These are phyloP conservation scores for Dalechampia spathulata DNA, from an alignment of 441 rosid genomes.

Conservation along the genomic window DNA sequence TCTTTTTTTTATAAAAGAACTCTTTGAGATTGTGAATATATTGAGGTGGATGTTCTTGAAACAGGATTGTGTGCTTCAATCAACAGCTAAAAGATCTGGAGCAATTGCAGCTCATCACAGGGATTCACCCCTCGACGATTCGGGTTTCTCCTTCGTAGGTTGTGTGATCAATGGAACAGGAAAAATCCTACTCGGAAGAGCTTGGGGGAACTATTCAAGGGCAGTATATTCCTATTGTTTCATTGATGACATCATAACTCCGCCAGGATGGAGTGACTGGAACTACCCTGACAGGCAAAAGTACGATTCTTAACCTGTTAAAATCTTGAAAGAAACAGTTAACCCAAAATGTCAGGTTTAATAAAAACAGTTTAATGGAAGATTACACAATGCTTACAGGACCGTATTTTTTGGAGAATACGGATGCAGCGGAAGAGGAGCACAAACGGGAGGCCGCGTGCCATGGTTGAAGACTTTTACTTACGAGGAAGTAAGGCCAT, in stretches of 20 bases:
- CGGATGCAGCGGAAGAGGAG: constrained; percentile 71
- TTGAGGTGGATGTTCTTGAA: constrained; percentile 1
- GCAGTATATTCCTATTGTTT: constrained; percentile 61
- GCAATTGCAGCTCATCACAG: constrained; percentile 91
- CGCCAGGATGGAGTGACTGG: constrained; percentile 97
- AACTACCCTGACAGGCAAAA: constrained; percentile 43
- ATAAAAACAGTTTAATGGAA: neutral
- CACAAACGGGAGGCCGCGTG: constrained; percentile 46
- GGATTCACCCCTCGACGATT: constrained; percentile 46
- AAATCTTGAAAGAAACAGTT: neutral
- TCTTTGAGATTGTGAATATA: neutral
- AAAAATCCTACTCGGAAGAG: constrained; percentile 65
- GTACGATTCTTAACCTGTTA: constrained; percentile 22
- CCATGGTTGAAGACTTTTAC: constrained; percentile 64
- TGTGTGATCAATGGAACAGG: constrained; percentile 76
- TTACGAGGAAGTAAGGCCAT: constrained; percentile 45
- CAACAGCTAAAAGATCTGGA: constrained; percentile 50
- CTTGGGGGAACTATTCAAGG: constrained; percentile 90
- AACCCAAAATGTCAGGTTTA: neutral
- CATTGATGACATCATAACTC: constrained; percentile 50
- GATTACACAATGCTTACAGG: constrained; percentile 27
- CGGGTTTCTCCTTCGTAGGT: constrained; percentile 80
- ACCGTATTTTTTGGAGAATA: constrained; percentile 73
- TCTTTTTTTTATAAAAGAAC: neutral
- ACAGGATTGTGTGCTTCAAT: constrained; percentile 65